phyloP scores from a whole-genome alignment of 2,329 filamentous ascomycete species.

The Trichoderma guizhouense region DNA sequence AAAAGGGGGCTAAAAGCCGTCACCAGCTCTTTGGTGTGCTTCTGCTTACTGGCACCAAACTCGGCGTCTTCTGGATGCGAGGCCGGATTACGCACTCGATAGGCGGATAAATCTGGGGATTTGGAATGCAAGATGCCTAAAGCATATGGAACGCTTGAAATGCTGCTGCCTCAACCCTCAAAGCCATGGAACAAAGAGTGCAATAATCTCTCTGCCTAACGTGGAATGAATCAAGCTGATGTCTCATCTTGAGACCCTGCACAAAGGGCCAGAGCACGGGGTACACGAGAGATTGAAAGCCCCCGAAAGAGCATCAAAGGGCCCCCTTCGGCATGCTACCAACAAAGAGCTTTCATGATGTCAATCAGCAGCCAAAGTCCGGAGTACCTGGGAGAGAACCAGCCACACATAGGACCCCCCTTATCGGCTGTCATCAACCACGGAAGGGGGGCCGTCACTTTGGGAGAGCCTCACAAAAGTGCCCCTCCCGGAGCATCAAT shows the following conservation, averaged over 20 bases:
- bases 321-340: not conserved
- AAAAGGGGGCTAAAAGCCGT: constrained; percentile 15
- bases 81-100: constrained; percentile 12
- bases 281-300: not conserved
- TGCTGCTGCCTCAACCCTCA: constrained; percentile 15
- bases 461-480: constrained; percentile 15
- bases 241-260: not conserved
- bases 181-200: not conserved
- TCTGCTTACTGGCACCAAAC: constrained; percentile 8
- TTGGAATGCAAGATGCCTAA: constrained; percentile 9
- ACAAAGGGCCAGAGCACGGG: not conserved
- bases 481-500: not conserved
- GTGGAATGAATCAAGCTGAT: not conserved
- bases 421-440: constrained; percentile 7
- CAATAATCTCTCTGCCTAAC: constrained; percentile 16
- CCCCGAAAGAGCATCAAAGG: not conserved
- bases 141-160: not conserved
- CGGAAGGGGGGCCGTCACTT: not conserved
- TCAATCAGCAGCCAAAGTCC: not conserved
- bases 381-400: not conserved
- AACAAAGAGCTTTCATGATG: not conserved
- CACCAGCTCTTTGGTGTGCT: constrained; percentile 2
- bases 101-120: not conserved
- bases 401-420: constrained; percentile 13
- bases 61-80: not conserved